Evolutionary conservation across 2,329 filamentous ascomycete species (phyloP).

Genomic region (Ceratocystis diversiconidia): DNA sequence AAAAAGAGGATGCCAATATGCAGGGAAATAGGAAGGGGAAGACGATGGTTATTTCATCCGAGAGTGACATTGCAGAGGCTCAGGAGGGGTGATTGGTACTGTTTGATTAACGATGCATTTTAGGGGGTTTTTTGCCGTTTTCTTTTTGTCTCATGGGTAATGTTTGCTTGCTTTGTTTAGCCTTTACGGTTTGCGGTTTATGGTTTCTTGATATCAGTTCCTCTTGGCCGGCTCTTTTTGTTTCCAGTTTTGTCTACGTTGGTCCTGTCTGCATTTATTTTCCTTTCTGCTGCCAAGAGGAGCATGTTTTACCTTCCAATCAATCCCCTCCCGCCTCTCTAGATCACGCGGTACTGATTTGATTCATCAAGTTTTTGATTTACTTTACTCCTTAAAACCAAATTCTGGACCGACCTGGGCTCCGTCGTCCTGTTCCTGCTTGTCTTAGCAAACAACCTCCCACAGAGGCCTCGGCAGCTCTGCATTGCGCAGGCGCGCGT

Average conservation of each 20-base stretch:
- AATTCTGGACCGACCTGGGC: no score
- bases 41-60: not conserved
- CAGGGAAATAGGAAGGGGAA: not conserved
- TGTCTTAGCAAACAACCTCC: constrained; percentile 39
- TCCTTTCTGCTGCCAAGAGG: not conserved
- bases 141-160: not conserved
- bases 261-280: not conserved
- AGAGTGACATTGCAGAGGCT: constrained; percentile 1
- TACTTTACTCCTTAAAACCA: no score
- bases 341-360: no score
- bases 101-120: not conserved
- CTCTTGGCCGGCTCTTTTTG: not conserved
- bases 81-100: not conserved
- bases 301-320: constrained; percentile 8
- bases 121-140: constrained; percentile 3
- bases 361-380: no score
- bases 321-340: not conserved
- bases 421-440: not conserved
- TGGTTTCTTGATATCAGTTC: constrained; percentile 14
- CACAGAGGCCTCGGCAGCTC: constrained; percentile 48
- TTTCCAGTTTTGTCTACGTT: not conserved
- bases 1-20: no score
- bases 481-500: constrained; percentile 19
- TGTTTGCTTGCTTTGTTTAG: not conserved
- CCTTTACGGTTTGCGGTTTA: constrained; percentile 2